A percentile compares a stretch with the other conserved stretches of the same genome.
Evolutionary conservation across 176 grass and related monocot genomes (phyloP).

Genomic region (Poa annua): DNA sequence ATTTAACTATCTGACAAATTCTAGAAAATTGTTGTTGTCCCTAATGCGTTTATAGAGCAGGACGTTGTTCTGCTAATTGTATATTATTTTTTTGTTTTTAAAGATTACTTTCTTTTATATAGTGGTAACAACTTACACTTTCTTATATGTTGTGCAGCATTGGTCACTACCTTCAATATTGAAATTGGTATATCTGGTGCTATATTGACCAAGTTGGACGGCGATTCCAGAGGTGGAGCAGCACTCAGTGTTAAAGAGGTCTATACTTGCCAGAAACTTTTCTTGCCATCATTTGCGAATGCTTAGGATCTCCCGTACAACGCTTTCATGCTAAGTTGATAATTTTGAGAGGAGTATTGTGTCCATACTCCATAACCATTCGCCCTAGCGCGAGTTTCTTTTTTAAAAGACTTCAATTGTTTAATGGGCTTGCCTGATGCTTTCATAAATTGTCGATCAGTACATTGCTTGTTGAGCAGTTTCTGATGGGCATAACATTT

Average conservation of each 20-base stretch:
- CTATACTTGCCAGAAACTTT: slow-evolving; percentile 9
- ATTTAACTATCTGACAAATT: slow-evolving; percentile 10
- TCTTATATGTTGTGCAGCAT: slow-evolving; percentile 57
- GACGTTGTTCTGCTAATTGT: not conserved
- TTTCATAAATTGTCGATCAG: slow-evolving; percentile 11
- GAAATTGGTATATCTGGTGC: slow-evolving; percentile 97
- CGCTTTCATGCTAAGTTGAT: not conserved
- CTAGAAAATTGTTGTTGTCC: not conserved
- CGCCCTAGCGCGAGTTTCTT: not conserved
- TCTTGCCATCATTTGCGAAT: slow-evolving; percentile 20
- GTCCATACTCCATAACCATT: slow-evolving; percentile 1
- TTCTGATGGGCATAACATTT: slow-evolving; percentile 7
- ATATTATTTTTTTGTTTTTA: not conserved
- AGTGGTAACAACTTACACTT: slow-evolving; percentile 20
- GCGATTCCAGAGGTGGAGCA: slow-evolving; percentile 96
- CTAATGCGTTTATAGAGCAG: not conserved
- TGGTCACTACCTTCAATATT: slow-evolving; percentile 96
- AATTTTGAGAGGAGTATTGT: not conserved
- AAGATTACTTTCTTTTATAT: not conserved
- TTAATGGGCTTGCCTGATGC: not conserved
- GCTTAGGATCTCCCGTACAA: not conserved
- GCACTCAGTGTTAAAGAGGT: slow-evolving; percentile 99
- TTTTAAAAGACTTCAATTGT: not conserved
- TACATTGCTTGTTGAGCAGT: slow-evolving; percentile 2
- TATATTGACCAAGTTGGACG: slow-evolving; percentile 94